phyloP scores from a whole-genome alignment of 2,329 filamentous ascomycete species.

The Penicillium sp. region DNA sequence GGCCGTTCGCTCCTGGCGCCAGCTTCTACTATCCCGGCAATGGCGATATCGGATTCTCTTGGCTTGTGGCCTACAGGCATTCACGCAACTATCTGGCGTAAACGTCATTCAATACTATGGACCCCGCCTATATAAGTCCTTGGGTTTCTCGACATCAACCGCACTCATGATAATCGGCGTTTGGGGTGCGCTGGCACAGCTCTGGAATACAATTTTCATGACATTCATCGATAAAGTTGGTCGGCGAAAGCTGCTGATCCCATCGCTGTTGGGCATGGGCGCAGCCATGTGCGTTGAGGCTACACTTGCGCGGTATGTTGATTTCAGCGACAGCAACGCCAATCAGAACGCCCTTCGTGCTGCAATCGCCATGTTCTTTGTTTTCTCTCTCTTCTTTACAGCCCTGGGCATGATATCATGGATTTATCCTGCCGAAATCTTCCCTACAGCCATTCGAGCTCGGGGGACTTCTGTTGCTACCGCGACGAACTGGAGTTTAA shows the following conservation, averaged over 20 bases:
- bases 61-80: conserved; percentile 51
- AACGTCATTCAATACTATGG: conserved; percentile 51
- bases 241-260: conserved; percentile 51
- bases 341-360: conserved; percentile 43
- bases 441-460: conserved; percentile 46
- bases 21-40: conserved; percentile 44
- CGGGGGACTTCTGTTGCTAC: conserved; percentile 47
- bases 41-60: conserved; percentile 51
- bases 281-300: conserved; percentile 43
- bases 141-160: conserved; percentile 47
- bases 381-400: conserved; percentile 50
- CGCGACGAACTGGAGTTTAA: conserved; percentile 49
- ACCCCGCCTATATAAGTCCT: conserved; percentile 45
- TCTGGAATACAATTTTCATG: conserved; percentile 52
- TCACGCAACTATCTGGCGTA: conserved; percentile 51
- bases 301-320: conserved; percentile 40
- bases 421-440: conserved; percentile 51
- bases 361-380: conserved; percentile 51
- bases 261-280: conserved; percentile 46
- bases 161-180: conserved; percentile 55
- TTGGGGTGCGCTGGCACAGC: conserved; percentile 51
- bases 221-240: conserved; percentile 49
- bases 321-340: conserved; percentile 26
- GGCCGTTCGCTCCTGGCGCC: conserved; percentile 39
- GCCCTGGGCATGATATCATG: conserved; percentile 48